Percentiles rank a stretch among this genome's conserved stretches.
Conservation (phyloP, 768 basidiomycete genomes). For the Tulasnella sp. region DNA sequence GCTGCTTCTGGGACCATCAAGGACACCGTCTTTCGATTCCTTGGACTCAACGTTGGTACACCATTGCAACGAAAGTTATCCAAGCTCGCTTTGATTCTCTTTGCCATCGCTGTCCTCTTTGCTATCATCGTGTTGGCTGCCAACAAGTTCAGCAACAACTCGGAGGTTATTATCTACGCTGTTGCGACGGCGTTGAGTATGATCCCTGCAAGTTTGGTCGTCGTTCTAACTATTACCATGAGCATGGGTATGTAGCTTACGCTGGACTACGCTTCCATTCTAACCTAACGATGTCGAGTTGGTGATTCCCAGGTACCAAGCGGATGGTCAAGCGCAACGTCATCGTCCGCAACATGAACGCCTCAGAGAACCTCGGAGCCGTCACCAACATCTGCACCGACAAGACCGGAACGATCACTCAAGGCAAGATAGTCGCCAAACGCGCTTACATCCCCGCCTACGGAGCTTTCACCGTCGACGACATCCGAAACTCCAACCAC, state of each 20-base stretch:
- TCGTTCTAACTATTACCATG: slow-evolving; percentile 47
- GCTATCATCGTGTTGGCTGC: slow-evolving; percentile 26
- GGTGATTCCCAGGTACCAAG: slow-evolving; percentile 30
- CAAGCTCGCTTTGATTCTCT: slow-evolving; percentile 26
- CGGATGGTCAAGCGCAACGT: slow-evolving; percentile 44
- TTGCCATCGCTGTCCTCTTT: slow-evolving; percentile 25
- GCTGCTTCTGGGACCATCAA: slow-evolving; percentile 33
- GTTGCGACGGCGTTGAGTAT: slow-evolving; percentile 25
- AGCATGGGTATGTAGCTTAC: slow-evolving; percentile 17
- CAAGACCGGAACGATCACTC: slow-evolving; percentile 47
- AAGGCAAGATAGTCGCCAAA: slow-evolving; percentile 40
- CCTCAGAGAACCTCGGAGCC: slow-evolving; percentile 46
- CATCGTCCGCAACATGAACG: slow-evolving; percentile 46
- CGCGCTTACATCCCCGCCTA: slow-evolving; percentile 36
- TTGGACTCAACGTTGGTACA: slow-evolving; percentile 30
- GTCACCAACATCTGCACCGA: slow-evolving; percentile 49
- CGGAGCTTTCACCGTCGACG: slow-evolving; percentile 28
- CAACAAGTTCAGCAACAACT: slow-evolving; percentile 22
- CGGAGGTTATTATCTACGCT: slow-evolving; percentile 27
- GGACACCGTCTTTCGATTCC: slow-evolving; percentile 36
- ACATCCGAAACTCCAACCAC: slow-evolving; percentile 25
- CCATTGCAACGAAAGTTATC: slow-evolving; percentile 26
- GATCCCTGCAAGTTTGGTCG: slow-evolving; percentile 26
- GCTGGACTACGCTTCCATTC: neutral
- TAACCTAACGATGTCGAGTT: neutral